Evolutionary conservation across 805 yeast genomes (phyloP), one percentile per base, ranked within the genome.

Genomic region (Barnettozyma pratensis): DNA sequence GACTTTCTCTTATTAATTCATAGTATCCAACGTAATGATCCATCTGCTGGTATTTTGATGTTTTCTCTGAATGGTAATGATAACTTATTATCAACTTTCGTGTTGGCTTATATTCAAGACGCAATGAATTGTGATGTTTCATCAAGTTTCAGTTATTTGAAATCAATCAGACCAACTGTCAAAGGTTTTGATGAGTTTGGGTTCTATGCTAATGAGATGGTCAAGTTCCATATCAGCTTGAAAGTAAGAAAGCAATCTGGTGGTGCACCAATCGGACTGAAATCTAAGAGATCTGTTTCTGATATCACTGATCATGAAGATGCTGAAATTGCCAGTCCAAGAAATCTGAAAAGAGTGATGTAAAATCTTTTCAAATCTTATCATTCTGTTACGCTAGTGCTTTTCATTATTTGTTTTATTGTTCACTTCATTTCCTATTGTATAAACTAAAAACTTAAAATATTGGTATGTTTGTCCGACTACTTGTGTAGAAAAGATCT

Each of bases 31-130:
- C 41, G 44, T 30, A 53, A 51, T 28, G 62, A 59, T 38, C 61
- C 63, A 38, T 49, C 55, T 5, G 58, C 58, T 12, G 64, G 64
- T 10, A 51, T 61, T 10, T 35, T 61, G 14, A 27, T 61, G 28
- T 61, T 61, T 37, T 60, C 64, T 1, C 38, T 61, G 28, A 61
- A 61, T 44, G 65, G 65, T 36, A 61, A 61, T 43, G 65, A 61
- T 37, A 61, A 61, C 45, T 29, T 60, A 41, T 29, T 60, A 2
- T 40, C 56, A 4, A 50, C 59, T 7, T 60, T 61, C 41, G 58
- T 57, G 0, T 35, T 60, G 34, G 49, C 62, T 5, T 57, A 49
- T 34, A 52, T 61, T 32, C 54, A 55, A 36, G 61, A 61, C 14
- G 19, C 53, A 1, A 56, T 58, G 50, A 54, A 59, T 46, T 56